A percentile compares a stretch with the other conserved stretches of the same genome.
These are phyloP conservation scores for Papiliotrema nemorosa DNA, from an alignment of 1,284 basidiomycete species.

Conservation along the genomic window DNA sequence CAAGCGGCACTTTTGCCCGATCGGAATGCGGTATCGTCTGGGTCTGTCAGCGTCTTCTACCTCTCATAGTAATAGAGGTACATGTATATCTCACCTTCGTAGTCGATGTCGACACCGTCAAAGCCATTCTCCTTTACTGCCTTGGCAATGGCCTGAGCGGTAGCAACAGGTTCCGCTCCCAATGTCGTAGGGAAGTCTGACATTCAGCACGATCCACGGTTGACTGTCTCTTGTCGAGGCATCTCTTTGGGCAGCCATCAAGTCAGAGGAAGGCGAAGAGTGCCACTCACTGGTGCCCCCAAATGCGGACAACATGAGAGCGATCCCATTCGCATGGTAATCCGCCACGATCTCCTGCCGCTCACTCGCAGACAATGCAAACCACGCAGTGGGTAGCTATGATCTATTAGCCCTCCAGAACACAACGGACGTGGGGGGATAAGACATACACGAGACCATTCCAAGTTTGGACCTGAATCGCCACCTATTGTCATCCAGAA, in stretches of 20 bases:
- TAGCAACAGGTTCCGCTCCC: conserved; percentile 27
- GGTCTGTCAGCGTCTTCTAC: conserved; percentile 9
- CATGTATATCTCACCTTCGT: conserved; percentile 22
- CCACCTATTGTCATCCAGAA: conserved; percentile 39
- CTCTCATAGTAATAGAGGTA: conserved; percentile 5
- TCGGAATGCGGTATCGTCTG: no score
- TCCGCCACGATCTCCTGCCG: conserved; percentile 23
- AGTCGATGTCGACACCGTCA: conserved; percentile 51
- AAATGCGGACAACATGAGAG: conserved; percentile 41
- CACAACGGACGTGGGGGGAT: background rate
- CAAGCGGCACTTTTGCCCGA: conserved; percentile 13
- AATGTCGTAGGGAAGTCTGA: conserved; percentile 8
- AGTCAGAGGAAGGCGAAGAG: background rate
- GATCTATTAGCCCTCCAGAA: background rate
- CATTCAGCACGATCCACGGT: no score
- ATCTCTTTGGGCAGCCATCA: conserved; percentile 18
- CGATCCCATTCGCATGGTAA: conserved; percentile 43
- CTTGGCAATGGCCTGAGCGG: conserved; percentile 26
- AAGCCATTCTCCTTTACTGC: conserved; percentile 42
- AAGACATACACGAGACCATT: conserved; percentile 4
- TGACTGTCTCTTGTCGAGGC: no score
- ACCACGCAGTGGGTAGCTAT: conserved; percentile 14
- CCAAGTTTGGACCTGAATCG: background rate
- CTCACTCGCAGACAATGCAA: conserved; percentile 7
- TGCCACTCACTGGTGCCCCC: conserved; percentile 35